phyloP scores from a whole-genome alignment of 345 rosid species.

The Pseudoturritis turrita region DNA sequence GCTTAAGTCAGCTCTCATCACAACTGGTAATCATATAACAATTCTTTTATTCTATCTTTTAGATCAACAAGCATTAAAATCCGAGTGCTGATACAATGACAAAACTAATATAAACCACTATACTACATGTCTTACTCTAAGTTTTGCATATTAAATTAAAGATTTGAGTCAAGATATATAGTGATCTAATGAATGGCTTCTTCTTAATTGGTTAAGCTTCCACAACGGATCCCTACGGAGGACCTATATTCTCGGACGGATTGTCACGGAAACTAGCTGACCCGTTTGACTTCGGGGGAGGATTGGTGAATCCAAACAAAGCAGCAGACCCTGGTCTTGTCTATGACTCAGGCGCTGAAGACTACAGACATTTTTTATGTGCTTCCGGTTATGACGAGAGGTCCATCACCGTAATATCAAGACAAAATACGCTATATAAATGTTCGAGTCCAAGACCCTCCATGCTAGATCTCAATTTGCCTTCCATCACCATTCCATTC shows the following conservation, averaged over 20 bases:
- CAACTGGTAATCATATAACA: slow-evolving; percentile 29
- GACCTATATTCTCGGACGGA: slow-evolving; percentile 40
- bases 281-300: slow-evolving; percentile 51
- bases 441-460: slow-evolving; percentile 26
- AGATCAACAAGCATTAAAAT: no score
- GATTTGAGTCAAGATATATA: not conserved
- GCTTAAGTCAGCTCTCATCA: slow-evolving; percentile 39
- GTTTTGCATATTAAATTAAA: not conserved
- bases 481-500: slow-evolving; percentile 36
- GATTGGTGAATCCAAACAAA: slow-evolving; percentile 45
- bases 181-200: not conserved
- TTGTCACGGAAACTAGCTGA: slow-evolving; percentile 34
- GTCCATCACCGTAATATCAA: slow-evolving; percentile 31
- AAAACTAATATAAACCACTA: no score
- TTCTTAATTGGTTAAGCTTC: slow-evolving; percentile 16
- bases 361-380: slow-evolving; percentile 42
- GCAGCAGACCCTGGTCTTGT: slow-evolving; percentile 57
- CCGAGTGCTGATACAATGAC: no score
- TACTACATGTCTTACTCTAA: no score
- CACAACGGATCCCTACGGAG: slow-evolving; percentile 30
- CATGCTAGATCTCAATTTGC: slow-evolving; percentile 35
- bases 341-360: slow-evolving; percentile 41
- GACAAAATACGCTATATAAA: not conserved
- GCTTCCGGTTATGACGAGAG: slow-evolving; percentile 36
- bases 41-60: not conserved